A percentile compares a stretch with the other conserved stretches of the same genome.
Evolutionary conservation across 352 stramenopile genomes (phyloP).

Genomic region (Pythium phragmitis): DNA sequence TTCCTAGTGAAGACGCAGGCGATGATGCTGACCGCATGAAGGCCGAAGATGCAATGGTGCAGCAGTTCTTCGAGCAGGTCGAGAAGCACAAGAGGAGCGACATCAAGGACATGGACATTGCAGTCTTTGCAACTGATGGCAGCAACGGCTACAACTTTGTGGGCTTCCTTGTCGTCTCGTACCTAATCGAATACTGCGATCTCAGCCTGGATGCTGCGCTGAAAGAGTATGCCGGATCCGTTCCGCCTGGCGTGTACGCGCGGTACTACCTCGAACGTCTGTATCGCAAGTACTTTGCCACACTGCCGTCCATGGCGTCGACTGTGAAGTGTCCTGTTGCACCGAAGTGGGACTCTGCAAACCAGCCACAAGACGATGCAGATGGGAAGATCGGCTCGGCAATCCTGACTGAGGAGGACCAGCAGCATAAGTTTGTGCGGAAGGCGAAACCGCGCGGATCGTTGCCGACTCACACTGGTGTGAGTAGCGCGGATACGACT

Average conservation of each 20-base stretch:
- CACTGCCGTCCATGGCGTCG: slow-evolving; percentile 49
- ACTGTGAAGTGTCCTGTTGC: slow-evolving; percentile 47
- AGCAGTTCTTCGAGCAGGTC: slow-evolving; percentile 59
- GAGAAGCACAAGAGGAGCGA: slow-evolving; percentile 53
- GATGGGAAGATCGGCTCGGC: slow-evolving; percentile 49
- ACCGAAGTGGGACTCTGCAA: slow-evolving; percentile 58
- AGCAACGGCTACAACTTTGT: slow-evolving; percentile 57
- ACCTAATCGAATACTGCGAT: slow-evolving; percentile 69
- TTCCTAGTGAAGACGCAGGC: slow-evolving; percentile 22
- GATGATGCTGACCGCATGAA: slow-evolving; percentile 36
- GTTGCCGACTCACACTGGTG: slow-evolving; percentile 15
- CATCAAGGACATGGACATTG: slow-evolving; percentile 75
- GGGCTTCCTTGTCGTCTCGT: slow-evolving; percentile 65
- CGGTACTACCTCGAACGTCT: slow-evolving; percentile 64
- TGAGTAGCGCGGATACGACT: slow-evolving; percentile 18
- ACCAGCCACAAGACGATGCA: slow-evolving; percentile 37
- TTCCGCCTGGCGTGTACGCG: slow-evolving; percentile 65
- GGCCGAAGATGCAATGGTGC: slow-evolving; percentile 52
- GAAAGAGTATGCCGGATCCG: slow-evolving; percentile 55
- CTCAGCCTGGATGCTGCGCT: slow-evolving; percentile 62
- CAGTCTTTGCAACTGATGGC: slow-evolving; percentile 55
- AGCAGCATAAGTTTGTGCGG: slow-evolving; percentile 54
- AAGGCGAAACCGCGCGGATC: slow-evolving; percentile 30
- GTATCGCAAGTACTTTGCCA: slow-evolving; percentile 82
- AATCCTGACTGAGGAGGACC: slow-evolving; percentile 71